Conservation (phyloP, 106 monocot species). For the Posidonia australis region DNA sequence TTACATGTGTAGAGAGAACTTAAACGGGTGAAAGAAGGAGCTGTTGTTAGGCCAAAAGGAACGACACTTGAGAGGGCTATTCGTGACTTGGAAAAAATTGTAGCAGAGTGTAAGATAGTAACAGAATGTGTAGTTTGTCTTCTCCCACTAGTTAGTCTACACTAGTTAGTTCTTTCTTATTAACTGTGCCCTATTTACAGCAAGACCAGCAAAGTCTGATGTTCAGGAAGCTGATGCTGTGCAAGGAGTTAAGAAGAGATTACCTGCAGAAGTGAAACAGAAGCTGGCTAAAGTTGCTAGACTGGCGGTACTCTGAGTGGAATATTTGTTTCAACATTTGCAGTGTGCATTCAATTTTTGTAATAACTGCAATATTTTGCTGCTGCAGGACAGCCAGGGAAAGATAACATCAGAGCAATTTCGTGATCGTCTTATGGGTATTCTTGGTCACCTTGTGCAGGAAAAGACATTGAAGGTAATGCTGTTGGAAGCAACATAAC, state of each 20-base stretch:
- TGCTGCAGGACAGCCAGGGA: slow-evolving; percentile 52
- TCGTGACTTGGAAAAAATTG: slow-evolving; percentile 79
- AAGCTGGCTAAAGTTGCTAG: slow-evolving; percentile 99
- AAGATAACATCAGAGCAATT: slow-evolving; percentile 74
- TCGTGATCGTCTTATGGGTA: slow-evolving; percentile 84
- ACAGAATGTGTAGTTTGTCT: neutral
- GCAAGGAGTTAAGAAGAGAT: slow-evolving; percentile 66
- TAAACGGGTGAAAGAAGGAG: slow-evolving; percentile 37
- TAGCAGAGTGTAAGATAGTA: slow-evolving; percentile 52
- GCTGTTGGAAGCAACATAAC: neutral
- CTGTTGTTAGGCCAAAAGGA: slow-evolving; percentile 60
- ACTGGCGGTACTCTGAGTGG: slow-evolving; percentile 51
- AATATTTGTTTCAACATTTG: neutral
- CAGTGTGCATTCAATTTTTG: neutral
- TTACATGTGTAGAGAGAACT: neutral
- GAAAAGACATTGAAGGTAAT: slow-evolving; percentile 81
- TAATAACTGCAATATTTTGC: slow-evolving; percentile 4
- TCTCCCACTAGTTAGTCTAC: too few relatives aligned
- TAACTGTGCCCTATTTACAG: slow-evolving; percentile 28
- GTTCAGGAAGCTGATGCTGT: slow-evolving; percentile 49
- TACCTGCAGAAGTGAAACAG: slow-evolving; percentile 82
- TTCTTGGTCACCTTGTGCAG: slow-evolving; percentile 80
- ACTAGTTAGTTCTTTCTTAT: neutral
- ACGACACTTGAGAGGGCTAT: slow-evolving; percentile 82
- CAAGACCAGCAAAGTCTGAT: slow-evolving; percentile 52